Evolutionary conservation across 1,284 basidiomycete species (phyloP).

Genomic region (Trichosporon ovoides): DNA sequence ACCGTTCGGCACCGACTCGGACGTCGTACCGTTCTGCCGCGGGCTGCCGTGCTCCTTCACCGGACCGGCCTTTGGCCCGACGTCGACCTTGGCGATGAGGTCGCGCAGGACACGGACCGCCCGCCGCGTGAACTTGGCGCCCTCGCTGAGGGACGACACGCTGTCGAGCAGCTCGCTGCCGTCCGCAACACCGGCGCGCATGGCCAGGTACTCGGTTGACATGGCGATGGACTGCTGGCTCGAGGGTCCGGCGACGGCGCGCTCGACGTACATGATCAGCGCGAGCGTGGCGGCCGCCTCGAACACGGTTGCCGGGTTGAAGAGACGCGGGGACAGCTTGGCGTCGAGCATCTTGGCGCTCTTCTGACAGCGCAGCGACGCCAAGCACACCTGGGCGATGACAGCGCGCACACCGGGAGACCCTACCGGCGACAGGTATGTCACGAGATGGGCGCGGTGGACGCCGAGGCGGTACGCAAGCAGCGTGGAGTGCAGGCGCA

Average conservation of each 20-base stretch:
- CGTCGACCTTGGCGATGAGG: slow-evolving; percentile 20
- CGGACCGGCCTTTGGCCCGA: slow-evolving; percentile 10
- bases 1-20: slow-evolving; percentile 6
- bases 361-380: slow-evolving; percentile 35
- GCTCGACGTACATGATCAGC: slow-evolving; percentile 39
- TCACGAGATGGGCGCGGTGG: slow-evolving; percentile 35
- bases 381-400: slow-evolving; percentile 34
- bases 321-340: slow-evolving; percentile 37
- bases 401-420: slow-evolving; percentile 28
- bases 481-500: slow-evolving; percentile 36
- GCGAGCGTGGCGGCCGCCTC: slow-evolving; percentile 37
- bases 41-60: neutral
- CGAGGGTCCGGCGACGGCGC: slow-evolving; percentile 19
- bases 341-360: slow-evolving; percentile 41
- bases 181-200: slow-evolving; percentile 36
- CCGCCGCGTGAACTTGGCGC: slow-evolving; percentile 24
- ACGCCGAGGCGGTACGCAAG: slow-evolving; percentile 37
- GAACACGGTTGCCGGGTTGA: slow-evolving; percentile 36
- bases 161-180: slow-evolving; percentile 40
- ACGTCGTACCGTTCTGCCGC: slow-evolving; percentile 8
- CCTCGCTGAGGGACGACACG: slow-evolving; percentile 18
- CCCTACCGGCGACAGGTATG: slow-evolving; percentile 31
- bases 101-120: slow-evolving; percentile 34
- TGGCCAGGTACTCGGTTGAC: slow-evolving; percentile 26
- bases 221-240: slow-evolving; percentile 13